Conservation (phyloP, 192 early-diverging fungal genomes). For the Geranomyces michiganensis region DNA sequence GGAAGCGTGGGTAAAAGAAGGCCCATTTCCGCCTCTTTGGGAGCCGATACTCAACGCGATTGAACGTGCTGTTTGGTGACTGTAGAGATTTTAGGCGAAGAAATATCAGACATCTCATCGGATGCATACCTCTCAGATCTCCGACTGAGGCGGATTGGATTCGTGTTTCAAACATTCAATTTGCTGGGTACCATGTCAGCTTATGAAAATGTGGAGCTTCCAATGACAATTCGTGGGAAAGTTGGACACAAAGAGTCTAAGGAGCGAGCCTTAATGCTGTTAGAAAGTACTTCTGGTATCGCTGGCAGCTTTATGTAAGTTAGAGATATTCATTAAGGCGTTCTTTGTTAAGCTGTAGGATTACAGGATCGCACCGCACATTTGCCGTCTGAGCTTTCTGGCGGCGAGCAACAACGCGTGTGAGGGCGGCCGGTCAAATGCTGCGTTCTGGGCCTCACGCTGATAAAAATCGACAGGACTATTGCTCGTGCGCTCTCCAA, state of each 20-base stretch:
- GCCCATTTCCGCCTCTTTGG: too few species aligned
- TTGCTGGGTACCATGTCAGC: slow-evolving; percentile 43
- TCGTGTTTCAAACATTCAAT: slow-evolving; percentile 39
- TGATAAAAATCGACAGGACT: slow-evolving; percentile 17
- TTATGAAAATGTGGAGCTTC: slow-evolving; percentile 43
- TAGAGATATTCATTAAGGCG: background rate
- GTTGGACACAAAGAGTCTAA: slow-evolving; percentile 16
- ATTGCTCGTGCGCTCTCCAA: slow-evolving; percentile 80
- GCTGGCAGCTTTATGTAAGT: background rate
- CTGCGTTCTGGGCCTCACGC: background rate
- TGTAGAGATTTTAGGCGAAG: slow-evolving; percentile 38
- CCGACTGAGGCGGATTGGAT: slow-evolving; percentile 38
- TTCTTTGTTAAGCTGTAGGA: slow-evolving; percentile 27
- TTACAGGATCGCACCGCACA: slow-evolving; percentile 41
- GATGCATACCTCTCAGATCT: slow-evolving; percentile 38
- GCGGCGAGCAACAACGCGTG: slow-evolving; percentile 46
- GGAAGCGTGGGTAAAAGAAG: slow-evolving; percentile 40
- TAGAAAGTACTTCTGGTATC: slow-evolving; percentile 24
- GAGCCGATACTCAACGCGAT: too few species aligned
- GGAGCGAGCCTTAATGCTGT: slow-evolving; percentile 30
- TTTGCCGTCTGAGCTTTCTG: slow-evolving; percentile 42
- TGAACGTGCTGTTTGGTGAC: too few species aligned
- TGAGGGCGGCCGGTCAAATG: slow-evolving; percentile 9
- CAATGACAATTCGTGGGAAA: slow-evolving; percentile 42
- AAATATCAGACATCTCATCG: slow-evolving; percentile 24